Base-by-base conservation (phyloP, 352 stramenopile species). In the Pythium myriotylum region DNA sequence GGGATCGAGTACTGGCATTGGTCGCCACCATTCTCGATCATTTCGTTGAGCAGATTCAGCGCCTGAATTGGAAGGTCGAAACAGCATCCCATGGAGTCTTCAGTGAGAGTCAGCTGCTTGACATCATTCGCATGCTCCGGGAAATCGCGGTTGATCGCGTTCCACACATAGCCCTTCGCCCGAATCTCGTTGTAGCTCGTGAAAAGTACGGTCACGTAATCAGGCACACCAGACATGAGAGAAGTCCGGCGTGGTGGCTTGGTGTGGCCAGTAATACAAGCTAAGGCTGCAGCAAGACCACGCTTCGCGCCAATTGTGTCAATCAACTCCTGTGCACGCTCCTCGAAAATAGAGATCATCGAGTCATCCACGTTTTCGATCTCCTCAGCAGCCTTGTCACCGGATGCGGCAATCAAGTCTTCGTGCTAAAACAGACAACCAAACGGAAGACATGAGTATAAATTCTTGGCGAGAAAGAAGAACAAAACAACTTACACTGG, bases 161-260 rank as follows among this genome's bases (percentile, higher is more conserved):
- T 96, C 92, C 92, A 98, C 10, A 97, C 91, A 71, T 97, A 97
- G 43, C 89, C 84, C 70, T 95, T 94, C 41, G 84, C 86, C 5
- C 81, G 79, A 53, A 98, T 96, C 24, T 74, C 59, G 63, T 91
- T 95, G 52, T 78, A 83, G 74, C 81, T 91, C 48, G 70, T 77
- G 73, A 96, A 98, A 17, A 88, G 46, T 35, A 97, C 74, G 2
- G 93, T 97, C 24, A 92, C 79, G 77, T 91, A 96, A 71, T 96
- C 91, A 32, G 91, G 87, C 43, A 91, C 79, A 55, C 91, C 92
- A 40, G 87, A 96, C 65, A 97, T 91, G 43, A 97, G 81, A 55
- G 89, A 97, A 16, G 84, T 89, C 20, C 80, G 79, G 19, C 79
- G 79, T 56, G 73, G 81, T 10, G 78, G 86, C 64, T 82, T 83